Base-by-base conservation (phyloP, 495 filamentous ascomycete species). In the Letharia columbiana region DNA sequence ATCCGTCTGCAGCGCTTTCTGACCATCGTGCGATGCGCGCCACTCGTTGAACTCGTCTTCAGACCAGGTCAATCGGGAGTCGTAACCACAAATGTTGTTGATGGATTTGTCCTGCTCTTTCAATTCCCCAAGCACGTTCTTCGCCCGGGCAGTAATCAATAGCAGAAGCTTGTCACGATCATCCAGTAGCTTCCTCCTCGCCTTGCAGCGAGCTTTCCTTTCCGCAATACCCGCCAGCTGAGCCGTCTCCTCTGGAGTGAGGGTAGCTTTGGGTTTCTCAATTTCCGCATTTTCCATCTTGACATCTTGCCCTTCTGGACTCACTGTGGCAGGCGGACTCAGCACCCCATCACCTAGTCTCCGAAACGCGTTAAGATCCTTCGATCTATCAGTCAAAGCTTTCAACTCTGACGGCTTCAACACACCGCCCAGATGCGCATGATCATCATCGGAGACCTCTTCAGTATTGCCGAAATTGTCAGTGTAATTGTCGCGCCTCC, bases 251-350 rank as follows among this genome's bases (percentile, higher is more conserved):
- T 79, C 75, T 8, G 72, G 62, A 0, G 80, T 77, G 68, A 80
- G 81, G 33, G 69, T 74, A 31, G 77, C 66, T 61, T 91, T 88
- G 66, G 89, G 85, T 76, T 89, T 87, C 45, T 81, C 83, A 70
- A 91, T 86, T 73, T 87, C 87, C 74, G 90, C 89, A 77, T 88
- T 85, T 80, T 92, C 88, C 71, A 66, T 68, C 47, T 65, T 65
- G 37, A 66, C 62, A 41, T 64, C 67, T 44, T 63, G 31, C 54
- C 44, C 31, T 40, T 72, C 60, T 23, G 66, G 63, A 62, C 65
- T 63, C 17, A 65, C 52, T 6, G 72, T 64, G 11, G 75, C 73
- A 20, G 79, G 76, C 40, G 76, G 73, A 6, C 78, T 74, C 20
- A 82, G 69, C n/a, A 81, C 78, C 35, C 71, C 73, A 56, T 85